These are phyloP conservation scores for Trichophyton rubrum DNA, from an alignment of 2,329 filamentous ascomycete species.

Conservation along the genomic window DNA sequence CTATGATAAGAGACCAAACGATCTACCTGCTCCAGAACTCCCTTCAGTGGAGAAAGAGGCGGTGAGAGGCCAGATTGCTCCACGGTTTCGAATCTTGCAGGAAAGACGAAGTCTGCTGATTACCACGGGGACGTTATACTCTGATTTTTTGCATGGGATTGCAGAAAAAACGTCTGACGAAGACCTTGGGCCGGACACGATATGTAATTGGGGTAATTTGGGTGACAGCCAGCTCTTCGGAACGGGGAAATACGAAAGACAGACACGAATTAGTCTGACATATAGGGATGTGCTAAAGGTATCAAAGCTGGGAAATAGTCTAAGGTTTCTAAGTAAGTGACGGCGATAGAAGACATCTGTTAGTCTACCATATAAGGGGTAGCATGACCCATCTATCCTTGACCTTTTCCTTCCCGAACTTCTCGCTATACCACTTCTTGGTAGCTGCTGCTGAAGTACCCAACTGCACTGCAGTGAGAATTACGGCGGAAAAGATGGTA, in stretches of 20 bases:
- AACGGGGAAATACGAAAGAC: conserved; percentile 36
- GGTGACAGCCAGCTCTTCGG: conserved; percentile 28
- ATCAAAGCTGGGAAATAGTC: conserved; percentile 56
- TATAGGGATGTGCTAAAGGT: conserved; percentile 79
- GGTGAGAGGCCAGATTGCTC: conserved; percentile 16
- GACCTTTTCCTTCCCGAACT: conserved; percentile 57
- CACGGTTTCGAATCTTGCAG: conserved; percentile 55
- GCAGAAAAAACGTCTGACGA: conserved; percentile 47
- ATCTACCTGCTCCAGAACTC: conserved; percentile 29
- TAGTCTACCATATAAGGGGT: conserved; percentile 32
- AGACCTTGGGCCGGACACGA: conserved; percentile 40
- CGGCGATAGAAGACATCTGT: neutral
- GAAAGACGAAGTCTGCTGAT: conserved; percentile 63
- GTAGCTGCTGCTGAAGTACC: conserved; percentile 69
- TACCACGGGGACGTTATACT: conserved; percentile 43
- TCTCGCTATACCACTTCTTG: conserved; percentile 62
- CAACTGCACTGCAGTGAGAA: conserved; percentile 69
- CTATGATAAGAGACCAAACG: conserved; percentile 45
- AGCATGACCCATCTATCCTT: conserved; percentile 61
- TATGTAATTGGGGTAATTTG: conserved; percentile 48
- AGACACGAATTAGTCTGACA: conserved; percentile 47
- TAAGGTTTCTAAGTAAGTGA: conserved; percentile 38
- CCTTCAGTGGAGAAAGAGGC: conserved; percentile 19
- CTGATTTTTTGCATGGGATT: conserved; percentile 49
- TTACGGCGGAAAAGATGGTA: conserved; percentile 55